Base-by-base conservation (phyloP, 2,329 filamentous ascomycete genomes). In the Ascochyta pisi region DNA sequence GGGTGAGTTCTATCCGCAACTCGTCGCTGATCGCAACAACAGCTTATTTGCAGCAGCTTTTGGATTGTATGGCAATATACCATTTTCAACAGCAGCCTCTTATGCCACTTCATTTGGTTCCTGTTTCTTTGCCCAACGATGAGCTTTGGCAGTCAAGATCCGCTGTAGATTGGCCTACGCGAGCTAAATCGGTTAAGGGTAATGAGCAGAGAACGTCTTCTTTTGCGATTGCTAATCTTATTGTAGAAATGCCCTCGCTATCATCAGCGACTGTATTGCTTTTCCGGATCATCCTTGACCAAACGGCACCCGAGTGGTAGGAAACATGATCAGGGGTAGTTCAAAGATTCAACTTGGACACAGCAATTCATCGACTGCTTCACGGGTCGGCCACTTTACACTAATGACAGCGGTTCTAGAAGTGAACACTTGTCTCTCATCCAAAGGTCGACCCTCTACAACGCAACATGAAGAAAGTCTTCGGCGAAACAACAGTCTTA, bases 1-100 rank as follows among this genome's bases (percentile, higher is more conserved):
- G 29, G 79, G 82, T 62, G 82, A 82, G 63, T 69, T 66, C 26
- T 63, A 82, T 10, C 69, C 77, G 12, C 9, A 4, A 31, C 13
- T 31, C 10, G 29, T 62, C 72, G 0, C 5, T 37, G n/a, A 39
- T 5, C 26, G 9, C 3, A 3, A 24, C 41, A 19, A 15, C 8
- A 23, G 22, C 40, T 50, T 12, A 58, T 27, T n/a, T 4, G 3
- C 2, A 13, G 4, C 9, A 58, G 55, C 43, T 58, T 4, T 27
- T 58, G 6, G 55, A 54, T 24, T 58, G 55, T 23, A 58, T 58
- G 55, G 34, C 46, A 35, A 50, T 50, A 8, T 58, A 50, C 22
- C 55, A 58, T 37, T 51, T 54, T 13, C 13, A 34, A 4, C 55
- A 54, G 12, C 55, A 47, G 13, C 42, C 38, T 9, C 16, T 41